Evolutionary conservation across 2,329 filamentous ascomycete species (phyloP), one percentile per base, ranked within the genome.

Genomic region (Venturiaceae sp.): DNA sequence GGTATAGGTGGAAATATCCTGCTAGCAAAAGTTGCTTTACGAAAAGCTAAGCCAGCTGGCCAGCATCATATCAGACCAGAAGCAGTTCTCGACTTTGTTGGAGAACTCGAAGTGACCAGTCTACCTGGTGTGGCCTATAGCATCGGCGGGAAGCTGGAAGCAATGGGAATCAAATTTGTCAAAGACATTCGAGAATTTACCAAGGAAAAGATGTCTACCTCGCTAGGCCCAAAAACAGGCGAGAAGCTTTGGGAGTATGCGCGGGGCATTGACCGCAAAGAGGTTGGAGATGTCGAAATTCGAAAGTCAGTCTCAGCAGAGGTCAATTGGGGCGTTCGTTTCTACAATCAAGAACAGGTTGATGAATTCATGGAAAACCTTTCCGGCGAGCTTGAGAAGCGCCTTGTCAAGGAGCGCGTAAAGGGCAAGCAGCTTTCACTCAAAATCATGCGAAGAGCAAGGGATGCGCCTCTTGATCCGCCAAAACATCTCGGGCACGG

Each of bases 281-380:
- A 96, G 70, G 90, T 97, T 5, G 92, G 92, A 33, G 88, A 92
- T 59, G 88, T 95, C 66, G 83, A 87, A 0, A 78, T 90, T 16
- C 85, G 94, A 57, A 99, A 97, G 68, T 97, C 92, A 0, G 90
- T 99, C 0, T 97, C 94, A 1, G 92, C 92, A 1, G 94, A 99
- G 69, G 90, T 99, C 62, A 99, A 94, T 66, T 99, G 94, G 94
- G 94, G 95, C 2, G 95, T 99, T 58, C 85, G 94, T 5, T 99
- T 99, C 68, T 84, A 94, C 64, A 95, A 82, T 61, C 90, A 96
- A 67, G 80, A 83, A n/a, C 92, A 99, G 71, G 92, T 91, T 0
- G 92, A 97, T 60, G 90, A 95, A 63, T 99, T 99, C 69, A 81
- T 97, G 32, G 77, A 83, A 61, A 94, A 89, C 63, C 76, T 99